Base-by-base conservation (phyloP, 306 rosid genomes). In the Hylodesmum podocarpum region DNA sequence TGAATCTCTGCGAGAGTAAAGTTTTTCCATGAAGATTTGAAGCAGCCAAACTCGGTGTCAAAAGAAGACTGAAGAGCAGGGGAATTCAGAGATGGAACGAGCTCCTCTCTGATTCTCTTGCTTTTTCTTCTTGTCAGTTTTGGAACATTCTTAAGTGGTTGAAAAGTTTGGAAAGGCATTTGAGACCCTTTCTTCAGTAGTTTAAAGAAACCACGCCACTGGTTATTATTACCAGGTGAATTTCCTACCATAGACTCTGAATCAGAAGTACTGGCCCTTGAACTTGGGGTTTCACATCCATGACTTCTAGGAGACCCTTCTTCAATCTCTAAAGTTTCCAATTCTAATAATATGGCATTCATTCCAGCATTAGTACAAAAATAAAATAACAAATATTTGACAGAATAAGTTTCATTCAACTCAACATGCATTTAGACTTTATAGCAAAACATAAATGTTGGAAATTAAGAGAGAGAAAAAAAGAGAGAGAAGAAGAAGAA, bases 21-120 rank as follows among this genome's bases (percentile, higher is more conserved):
- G 67, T 91, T 89, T 80, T 76, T 92, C 99, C 99, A 95, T 4
- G 94, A 88, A 72, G 97, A 80, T 83, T 87, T 95, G 65, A 95
- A 92, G 88, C 80, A 83, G 80, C 78, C 54, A 41, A 91, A 78
- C 31, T 85, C 86, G 24, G 85, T 4, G 10, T 89, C 93, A 24
- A 91, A 77, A 47, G 89, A 73, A 21, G 95, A 53, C 39, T 16
- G 66, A 66, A 61, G 72, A 14, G 75, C 59, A 2, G 91, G 90
- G 46, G 88, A 67, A 67, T 74, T 81, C 14, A 88, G 53, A 36
- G 64, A 68, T 9, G 98, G 97, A 65, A 91, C 59, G 22, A 84
- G 44, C 15, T 91, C 97, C 63, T 89, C 90, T 81, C 91, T 88
- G 50, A 86, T 83, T 57, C 90, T 85, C 73, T 86, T 92, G 83